Percentiles rank a stretch among this genome's conserved stretches.
Evolutionary conservation across 176 grass and related monocot genomes (phyloP).

Genomic region (Oryza australiensis): DNA sequence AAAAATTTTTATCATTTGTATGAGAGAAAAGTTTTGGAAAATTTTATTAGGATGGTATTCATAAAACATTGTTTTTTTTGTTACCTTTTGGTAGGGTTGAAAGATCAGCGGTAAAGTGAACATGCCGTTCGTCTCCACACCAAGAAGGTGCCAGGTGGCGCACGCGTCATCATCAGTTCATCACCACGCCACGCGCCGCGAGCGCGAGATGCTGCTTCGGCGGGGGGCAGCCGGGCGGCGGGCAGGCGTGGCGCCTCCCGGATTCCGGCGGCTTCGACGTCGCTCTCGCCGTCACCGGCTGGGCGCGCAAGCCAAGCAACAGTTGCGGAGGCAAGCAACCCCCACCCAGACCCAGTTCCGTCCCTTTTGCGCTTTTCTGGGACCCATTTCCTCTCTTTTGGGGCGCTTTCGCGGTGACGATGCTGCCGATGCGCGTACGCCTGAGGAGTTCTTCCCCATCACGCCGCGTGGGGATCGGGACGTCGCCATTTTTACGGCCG

Average conservation of each 20-base stretch:
- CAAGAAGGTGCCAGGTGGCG: neutral
- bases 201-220: neutral
- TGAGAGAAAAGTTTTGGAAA: too few species aligned
- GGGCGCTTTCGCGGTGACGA: neutral
- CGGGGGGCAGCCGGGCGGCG: neutral
- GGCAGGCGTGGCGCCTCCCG: neutral
- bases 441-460: neutral
- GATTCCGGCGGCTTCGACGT: neutral
- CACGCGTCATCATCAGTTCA: neutral
- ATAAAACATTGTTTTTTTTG: too few species aligned
- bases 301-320: constrained; percentile 40
- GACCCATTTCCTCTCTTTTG: neutral
- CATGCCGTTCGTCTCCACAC: neutral
- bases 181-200: constrained; percentile 5
- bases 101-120: too few species aligned
- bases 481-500: neutral
- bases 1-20: too few species aligned
- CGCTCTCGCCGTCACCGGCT: neutral
- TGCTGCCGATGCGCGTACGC: neutral
- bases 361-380: neutral
- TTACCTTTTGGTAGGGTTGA: too few species aligned
- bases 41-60: too few species aligned
- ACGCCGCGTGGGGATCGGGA: neutral
- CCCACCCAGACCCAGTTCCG: too few species aligned
- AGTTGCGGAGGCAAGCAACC: constrained; percentile 43